A percentile compares a stretch with the other conserved stretches of the same genome.
phyloP scores from a whole-genome alignment of 2,329 filamentous ascomycete genomes.

The Dryadomyces quercus-mongolicae region DNA sequence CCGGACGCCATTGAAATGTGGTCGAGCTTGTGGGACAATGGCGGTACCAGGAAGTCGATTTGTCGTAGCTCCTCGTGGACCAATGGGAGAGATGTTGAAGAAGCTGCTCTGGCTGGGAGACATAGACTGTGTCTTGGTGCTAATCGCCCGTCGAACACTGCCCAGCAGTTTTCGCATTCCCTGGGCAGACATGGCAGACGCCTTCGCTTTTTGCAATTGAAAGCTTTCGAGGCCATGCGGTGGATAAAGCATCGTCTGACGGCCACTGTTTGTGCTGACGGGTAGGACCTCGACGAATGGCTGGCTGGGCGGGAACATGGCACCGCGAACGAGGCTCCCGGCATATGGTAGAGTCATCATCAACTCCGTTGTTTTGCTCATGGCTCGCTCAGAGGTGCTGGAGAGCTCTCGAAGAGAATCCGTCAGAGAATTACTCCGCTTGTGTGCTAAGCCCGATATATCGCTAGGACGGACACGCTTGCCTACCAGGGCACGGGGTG shows the following conservation, averaged over 20 bases:
- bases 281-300: conserved; percentile 62
- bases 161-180: conserved; percentile 80
- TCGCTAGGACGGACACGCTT: conserved; percentile 41
- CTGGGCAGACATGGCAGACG: conserved; percentile 52
- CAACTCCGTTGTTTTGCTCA: conserved; percentile 43
- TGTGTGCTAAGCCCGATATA: conserved; percentile 41
- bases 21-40: conserved; percentile 42
- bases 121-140: conserved; percentile 39
- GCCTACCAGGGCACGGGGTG: conserved; percentile 43
- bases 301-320: conserved; percentile 69
- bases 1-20: conserved; percentile 29
- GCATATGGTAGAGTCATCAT: conserved; percentile 55
- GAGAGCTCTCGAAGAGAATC: conserved; percentile 68
- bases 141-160: conserved; percentile 71
- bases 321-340: conserved; percentile 78
- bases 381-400: conserved; percentile 30
- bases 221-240: conserved; percentile 17
- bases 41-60: conserved; percentile 49
- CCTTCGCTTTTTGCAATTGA: conserved; percentile 29
- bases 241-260: conserved; percentile 42
- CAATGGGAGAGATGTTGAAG: conserved; percentile 35
- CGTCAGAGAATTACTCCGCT: conserved; percentile 76
- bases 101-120: conserved; percentile 34
- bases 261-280: conserved; percentile 33
- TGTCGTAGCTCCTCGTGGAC: conserved; percentile 39